Evolutionary conservation across 2,329 filamentous ascomycete genomes (phyloP), one percentile per base, ranked within the genome.

Genomic region (Xylaria sp.): DNA sequence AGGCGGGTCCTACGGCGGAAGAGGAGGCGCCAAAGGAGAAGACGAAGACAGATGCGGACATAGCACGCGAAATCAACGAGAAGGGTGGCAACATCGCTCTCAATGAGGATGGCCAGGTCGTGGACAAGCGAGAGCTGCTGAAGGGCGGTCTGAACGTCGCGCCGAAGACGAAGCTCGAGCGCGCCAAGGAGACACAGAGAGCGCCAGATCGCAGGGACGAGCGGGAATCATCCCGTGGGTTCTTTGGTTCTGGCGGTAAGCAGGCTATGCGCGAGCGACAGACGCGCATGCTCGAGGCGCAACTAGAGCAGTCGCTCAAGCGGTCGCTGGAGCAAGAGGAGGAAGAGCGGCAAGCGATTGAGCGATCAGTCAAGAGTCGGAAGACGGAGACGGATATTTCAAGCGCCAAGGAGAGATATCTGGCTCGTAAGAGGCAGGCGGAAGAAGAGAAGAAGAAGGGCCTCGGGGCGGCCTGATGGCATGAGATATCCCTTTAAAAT

Each of bases 101-200:
- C 67, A 93, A 93, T 68, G 90, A 94, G 62, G 90, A 94, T 46
- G 90, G 90, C 0, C 85, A 92, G 70, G 86, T 94, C 1, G 87
- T 91, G 30, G 90, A 95, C 71, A 93, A 92, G 77, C 81, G 90
- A n/a, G 87, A 94, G 71, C 78, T 94, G 7, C 81, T 95, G 5
- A 81, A 78, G 52, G 88, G 89, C 5, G 90, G 90, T 30, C 79
- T 95, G 55, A 95, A 95, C 67, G 76, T 94, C 16, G 81, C 81
- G 54, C 77, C 81, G 0, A 87, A 84, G 71, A 86, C 86, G 66
- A 85, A 85, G 71, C 68, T 71, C 8, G 76, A 80, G 58, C 71
- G 72, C 13, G 65, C 71, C 52, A 68, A 70, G 54, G 70, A 75
- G 37, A 59, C 71, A 19, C 66, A 69, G 18, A 68, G 67, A 2